These are phyloP conservation scores for Helianthus tuberosus DNA, from an alignment of 129 eudicot genomes.

Conservation along the genomic window DNA sequence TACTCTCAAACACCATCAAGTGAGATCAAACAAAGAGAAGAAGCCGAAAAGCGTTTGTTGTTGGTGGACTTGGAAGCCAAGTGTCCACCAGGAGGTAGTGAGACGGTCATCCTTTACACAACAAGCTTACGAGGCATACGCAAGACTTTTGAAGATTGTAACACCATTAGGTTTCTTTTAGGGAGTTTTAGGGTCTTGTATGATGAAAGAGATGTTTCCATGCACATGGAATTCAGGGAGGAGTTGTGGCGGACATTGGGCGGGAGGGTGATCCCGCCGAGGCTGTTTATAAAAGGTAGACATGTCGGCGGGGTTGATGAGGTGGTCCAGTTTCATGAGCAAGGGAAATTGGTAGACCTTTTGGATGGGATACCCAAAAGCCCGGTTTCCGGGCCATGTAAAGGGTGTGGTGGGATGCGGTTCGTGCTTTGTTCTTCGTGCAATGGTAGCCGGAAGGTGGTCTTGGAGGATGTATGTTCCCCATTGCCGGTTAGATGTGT, in stretches of 20 bases:
- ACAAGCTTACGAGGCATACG: conserved; percentile 90
- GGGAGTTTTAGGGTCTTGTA: conserved; percentile 55
- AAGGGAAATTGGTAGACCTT: conserved; percentile 51
- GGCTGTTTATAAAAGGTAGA: conserved; percentile 71
- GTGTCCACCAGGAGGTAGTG: conserved; percentile 71
- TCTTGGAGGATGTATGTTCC: conserved; percentile 16
- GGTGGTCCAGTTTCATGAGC: conserved; percentile 70
- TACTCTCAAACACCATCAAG: conserved; percentile 26
- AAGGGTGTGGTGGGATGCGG: conserved; percentile 63
- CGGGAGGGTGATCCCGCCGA: conserved; percentile 65
- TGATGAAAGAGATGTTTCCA: conserved; percentile 75
- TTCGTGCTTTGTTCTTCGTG: conserved; percentile 68
- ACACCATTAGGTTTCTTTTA: conserved; percentile 50
- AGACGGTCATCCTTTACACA: conserved; percentile 66
- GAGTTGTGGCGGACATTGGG: conserved; percentile 76
- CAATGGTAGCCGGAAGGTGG: conserved; percentile 69
- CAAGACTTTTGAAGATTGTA: conserved; percentile 84
- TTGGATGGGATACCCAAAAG: conserved; percentile 56
- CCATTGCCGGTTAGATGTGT: conserved; percentile 36
- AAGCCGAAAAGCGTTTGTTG: background rate
- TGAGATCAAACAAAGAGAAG: conserved; percentile 40
- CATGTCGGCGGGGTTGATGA: conserved; percentile 77
- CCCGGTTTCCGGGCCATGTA: conserved; percentile 41
- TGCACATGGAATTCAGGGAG: conserved; percentile 81
- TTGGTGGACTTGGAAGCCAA: conserved; percentile 49